Conservation (phyloP, 2,329 filamentous ascomycete genomes). For the Stachybotrys echinatus region DNA sequence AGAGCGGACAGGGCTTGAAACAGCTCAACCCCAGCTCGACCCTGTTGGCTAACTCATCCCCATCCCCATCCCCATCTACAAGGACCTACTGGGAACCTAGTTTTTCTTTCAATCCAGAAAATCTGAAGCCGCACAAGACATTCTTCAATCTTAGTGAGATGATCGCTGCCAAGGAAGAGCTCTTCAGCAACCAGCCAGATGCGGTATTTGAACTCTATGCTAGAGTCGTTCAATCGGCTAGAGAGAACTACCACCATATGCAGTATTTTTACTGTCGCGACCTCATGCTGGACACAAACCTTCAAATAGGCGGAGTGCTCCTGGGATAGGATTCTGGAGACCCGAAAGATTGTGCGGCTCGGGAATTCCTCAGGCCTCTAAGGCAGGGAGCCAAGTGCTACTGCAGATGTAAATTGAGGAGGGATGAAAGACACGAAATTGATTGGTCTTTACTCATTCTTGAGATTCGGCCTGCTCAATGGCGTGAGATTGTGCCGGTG, state of each 20-base stretch:
- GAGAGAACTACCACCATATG: conserved; percentile 41
- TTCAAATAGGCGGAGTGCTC: conserved; percentile 33
- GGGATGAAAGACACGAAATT: conserved; percentile 11
- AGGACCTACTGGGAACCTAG: background rate
- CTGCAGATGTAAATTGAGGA: conserved; percentile 21
- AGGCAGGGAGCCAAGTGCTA: conserved; percentile 20
- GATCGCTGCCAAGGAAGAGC: conserved; percentile 35
- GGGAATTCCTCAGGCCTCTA: conserved; percentile 13
- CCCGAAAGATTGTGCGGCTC: conserved; percentile 16
- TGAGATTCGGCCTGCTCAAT: conserved; percentile 17
- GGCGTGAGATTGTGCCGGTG: conserved; percentile 20
- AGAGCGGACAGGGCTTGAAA: too few species aligned
- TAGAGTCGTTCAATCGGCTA: conserved; percentile 50
- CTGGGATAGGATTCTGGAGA: conserved; percentile 19
- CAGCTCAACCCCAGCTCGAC: too few species aligned
- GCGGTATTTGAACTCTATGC: conserved; percentile 59
- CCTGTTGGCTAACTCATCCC: too few species aligned
- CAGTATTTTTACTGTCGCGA: conserved; percentile 63
- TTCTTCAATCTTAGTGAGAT: conserved; percentile 63
- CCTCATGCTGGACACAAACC: conserved; percentile 53
- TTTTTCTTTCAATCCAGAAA: background rate
- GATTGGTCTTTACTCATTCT: conserved; percentile 19
- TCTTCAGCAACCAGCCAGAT: conserved; percentile 13
- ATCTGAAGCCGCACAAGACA: conserved; percentile 25
- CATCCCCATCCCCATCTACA: background rate